Evolutionary conservation across 495 filamentous ascomycete genomes (phyloP), one percentile per base, ranked within the genome.

Genomic region (Glarea lozoyensis): DNA sequence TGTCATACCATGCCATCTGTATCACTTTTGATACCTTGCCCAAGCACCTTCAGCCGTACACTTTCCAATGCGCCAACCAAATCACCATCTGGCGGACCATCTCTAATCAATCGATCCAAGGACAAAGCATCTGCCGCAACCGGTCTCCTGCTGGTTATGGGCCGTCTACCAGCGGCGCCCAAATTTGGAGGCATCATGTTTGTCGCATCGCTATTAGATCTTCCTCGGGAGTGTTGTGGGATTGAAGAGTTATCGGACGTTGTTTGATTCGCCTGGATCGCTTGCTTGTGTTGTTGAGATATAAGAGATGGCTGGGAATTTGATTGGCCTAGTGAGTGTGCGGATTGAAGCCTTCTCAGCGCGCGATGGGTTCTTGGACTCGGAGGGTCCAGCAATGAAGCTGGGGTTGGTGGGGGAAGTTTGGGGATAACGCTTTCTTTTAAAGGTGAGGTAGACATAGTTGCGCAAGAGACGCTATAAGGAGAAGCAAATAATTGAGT

Each of bases 1-100:
- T 11, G 7, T 4, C 40, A 54, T 65, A 92, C 88, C 88, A 95
- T 94, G 68, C 88, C 88, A 69, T 95, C 88, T 40, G 66, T 73
- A 59, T 92, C 86, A 34, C 82, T 79, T 51, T 85, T 83, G 25
- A 94, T 79, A 44, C 83, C 83, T 49, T 84, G 78, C 34, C 81
- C 79, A 21, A 96, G 59, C 29, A 96, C 77, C 50, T 83, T 77
- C 56, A 83, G 75, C 43, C 87, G 77, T 53, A 88, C 65, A 50
- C 84, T 82, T 46, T 85, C 73, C 24, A 94, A 70, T 3, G 78
- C 81, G 33, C 76, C 71, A 1, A 64, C 54, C 4, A 84, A 56
- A 54, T 90, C 76, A 25, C 79, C 81, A 57, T 71, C 66, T 9
- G 80, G 80, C 10, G 85, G 84, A 0, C 87, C 86, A 41, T 84